Evolutionary conservation across 306 rosid species (phyloP), one percentile per base, ranked within the genome.

Genomic region (Acacia acuminata): DNA sequence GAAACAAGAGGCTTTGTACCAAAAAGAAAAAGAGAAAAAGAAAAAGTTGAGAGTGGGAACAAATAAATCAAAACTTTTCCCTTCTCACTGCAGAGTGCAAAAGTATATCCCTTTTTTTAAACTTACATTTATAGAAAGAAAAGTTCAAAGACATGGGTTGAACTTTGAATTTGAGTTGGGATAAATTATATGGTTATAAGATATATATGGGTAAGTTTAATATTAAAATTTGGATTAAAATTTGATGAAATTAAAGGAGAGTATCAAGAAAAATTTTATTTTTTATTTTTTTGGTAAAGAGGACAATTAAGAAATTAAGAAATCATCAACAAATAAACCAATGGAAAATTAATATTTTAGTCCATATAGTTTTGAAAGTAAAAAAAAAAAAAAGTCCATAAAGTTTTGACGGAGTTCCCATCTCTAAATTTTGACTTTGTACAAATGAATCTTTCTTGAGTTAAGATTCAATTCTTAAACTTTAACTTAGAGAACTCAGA

Each of bases 31-130:
- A 7, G 9, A 61, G 88, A 83, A 89, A 89, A 82, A 76, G 88
- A 87, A 79, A 89, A 89, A 87, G 91, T 47, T 73, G 65, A 71
- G 75, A 73, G 69, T 69, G 81, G 82, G 12, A 81, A 75, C 25
- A 55, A 38, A 40, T 63, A 63, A 63, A 63, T 51, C 22, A 63
- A 61, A 27, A 68, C 6, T 2, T 71, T 66, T 81, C 82, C 76
- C 70, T 64, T 63, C 70, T 85, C 64, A 82, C 79, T 87, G 58
- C 22, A 77, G 83, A 43, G 55, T 13, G n/a, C 6, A 70, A 42
- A 84, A 85, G 79, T 34, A 45, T 72, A 45, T 68, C 60, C 53
- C 84, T 82, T 64, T 64, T n/a, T 12, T 20, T 11, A 8, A 25
- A 56, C 4, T 56, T n/a, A 56, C 63, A 56, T 56, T 61, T 61